A percentile compares a stretch with the other conserved stretches of the same genome.
These are phyloP conservation scores for Blastobotrys elegans DNA, from an alignment of 1,139 yeast genomes.

Conservation along the genomic window DNA sequence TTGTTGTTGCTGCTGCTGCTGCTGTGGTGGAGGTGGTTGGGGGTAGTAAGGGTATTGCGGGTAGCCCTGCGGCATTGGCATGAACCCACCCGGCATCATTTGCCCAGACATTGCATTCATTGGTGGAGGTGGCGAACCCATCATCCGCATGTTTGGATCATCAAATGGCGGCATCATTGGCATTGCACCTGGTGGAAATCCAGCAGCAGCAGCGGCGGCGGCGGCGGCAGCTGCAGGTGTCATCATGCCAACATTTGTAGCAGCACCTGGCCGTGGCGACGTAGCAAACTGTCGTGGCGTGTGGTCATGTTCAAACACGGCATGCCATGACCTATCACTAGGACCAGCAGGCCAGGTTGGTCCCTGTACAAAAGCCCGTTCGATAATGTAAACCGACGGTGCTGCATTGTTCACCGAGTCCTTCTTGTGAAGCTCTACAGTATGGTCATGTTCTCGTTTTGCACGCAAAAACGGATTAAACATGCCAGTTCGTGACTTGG, in stretches of 20 bases:
- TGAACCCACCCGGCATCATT: conserved; percentile 23
- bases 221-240: conserved; percentile 15
- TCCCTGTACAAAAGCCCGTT: conserved; percentile 65
- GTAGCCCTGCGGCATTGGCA: conserved; percentile 21
- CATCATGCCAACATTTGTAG: background rate
- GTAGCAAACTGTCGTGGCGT: conserved; percentile 14
- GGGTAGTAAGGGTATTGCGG: conserved; percentile 20
- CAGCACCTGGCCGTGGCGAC: conserved; percentile 20
- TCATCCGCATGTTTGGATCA: conserved; percentile 26
- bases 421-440: conserved; percentile 3
- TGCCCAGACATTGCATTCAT: conserved; percentile 22
- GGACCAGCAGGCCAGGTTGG: conserved; percentile 62
- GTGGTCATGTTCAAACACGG: conserved; percentile 11
- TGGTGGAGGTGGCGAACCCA: conserved; percentile 26
- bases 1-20: background rate
- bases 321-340: conserved; percentile 24
- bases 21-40: background rate
- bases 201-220: conserved; percentile 21
- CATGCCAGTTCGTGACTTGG: conserved; percentile 39
- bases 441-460: conserved; percentile 34
- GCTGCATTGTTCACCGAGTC: conserved; percentile 29
- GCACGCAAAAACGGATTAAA: conserved; percentile 55
- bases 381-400: conserved; percentile 39
- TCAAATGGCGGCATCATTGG: conserved; percentile 24
- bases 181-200: conserved; percentile 21